Conservation (phyloP, 805 yeast species). For the Candida tammaniensis region DNA sequence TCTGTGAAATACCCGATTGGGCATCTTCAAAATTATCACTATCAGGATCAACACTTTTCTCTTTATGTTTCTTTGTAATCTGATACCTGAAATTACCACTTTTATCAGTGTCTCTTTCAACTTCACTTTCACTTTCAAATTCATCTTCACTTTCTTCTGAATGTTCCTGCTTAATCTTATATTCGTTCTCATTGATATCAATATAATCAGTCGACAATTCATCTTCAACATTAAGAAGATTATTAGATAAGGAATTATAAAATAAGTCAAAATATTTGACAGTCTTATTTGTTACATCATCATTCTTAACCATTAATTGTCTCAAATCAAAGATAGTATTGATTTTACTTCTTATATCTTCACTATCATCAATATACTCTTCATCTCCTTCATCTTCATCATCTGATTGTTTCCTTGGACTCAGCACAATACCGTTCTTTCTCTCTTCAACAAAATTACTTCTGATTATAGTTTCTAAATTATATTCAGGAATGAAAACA, state of each 20-base stretch:
- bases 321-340: slow-evolving; percentile 4
- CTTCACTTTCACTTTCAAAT: background rate
- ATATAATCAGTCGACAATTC: too few relatives aligned
- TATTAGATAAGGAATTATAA: slow-evolving; percentile 5
- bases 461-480: slow-evolving; percentile 4
- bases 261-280: slow-evolving; percentile 7
- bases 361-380: background rate
- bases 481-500: background rate
- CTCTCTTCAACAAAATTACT: slow-evolving; percentile 5
- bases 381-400: background rate
- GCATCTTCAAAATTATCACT: slow-evolving; percentile 2
- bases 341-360: background rate
- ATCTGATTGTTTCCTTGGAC: background rate
- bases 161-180: background rate
- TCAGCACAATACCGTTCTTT: too few relatives aligned
- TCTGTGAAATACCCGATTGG: background rate
- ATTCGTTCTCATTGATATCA: slow-evolving; percentile 3
- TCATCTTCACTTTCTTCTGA: background rate
- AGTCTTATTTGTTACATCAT: background rate
- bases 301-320: slow-evolving; percentile 1
- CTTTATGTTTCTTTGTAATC: background rate
- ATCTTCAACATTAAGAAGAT: too few relatives aligned
- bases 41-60: background rate
- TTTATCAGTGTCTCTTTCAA: too few relatives aligned
- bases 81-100: too few relatives aligned